Evolutionary conservation across 352 stramenopile species (phyloP).

Genomic region (Pythium insidiosum): DNA sequence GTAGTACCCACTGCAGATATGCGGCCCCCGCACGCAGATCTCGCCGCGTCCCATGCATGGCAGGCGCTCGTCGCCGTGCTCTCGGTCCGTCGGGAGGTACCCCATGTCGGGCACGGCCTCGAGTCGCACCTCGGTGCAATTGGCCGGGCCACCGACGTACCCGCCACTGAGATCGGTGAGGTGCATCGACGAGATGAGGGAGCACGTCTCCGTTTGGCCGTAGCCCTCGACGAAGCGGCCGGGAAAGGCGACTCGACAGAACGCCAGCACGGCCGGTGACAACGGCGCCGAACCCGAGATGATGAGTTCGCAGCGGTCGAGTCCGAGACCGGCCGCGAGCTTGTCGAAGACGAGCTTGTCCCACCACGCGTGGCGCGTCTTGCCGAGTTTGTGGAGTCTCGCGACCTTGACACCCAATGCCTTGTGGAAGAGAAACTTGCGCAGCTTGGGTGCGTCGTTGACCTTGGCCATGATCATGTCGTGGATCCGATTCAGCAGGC

Average conservation of each 20-base stretch:
- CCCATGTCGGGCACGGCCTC: constrained; percentile 94
- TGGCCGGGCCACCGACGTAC: constrained; percentile 86
- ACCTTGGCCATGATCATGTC: constrained; percentile 86
- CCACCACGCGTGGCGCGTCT: constrained; percentile 66
- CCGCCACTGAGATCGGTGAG: constrained; percentile 40
- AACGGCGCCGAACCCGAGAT: constrained; percentile 90
- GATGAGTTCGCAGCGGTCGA: constrained; percentile 82
- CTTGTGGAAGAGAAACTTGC: constrained; percentile 40
- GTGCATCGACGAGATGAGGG: constrained; percentile 62
- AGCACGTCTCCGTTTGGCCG: constrained; percentile 90
- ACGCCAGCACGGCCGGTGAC: constrained; percentile 86
- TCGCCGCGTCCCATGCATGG: constrained; percentile 18
- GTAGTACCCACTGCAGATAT: constrained; percentile 90
- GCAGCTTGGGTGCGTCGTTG: constrained; percentile 21
- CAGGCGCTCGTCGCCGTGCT: constrained; percentile 2
- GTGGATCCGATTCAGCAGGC: constrained; percentile 94
- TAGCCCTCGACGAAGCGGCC: constrained; percentile 90
- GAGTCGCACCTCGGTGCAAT: constrained; percentile 84
- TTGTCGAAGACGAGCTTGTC: constrained; percentile 93
- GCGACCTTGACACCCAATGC: constrained; percentile 33
- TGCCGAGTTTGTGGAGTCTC: constrained; percentile 24
- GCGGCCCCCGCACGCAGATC: constrained; percentile 44
- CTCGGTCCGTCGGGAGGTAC: constrained; percentile 76
- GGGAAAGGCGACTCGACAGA: constrained; percentile 89
- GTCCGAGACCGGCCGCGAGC: constrained; percentile 71